phyloP scores from a whole-genome alignment of 139 green algal species.

The Micractinium sp. region DNA sequence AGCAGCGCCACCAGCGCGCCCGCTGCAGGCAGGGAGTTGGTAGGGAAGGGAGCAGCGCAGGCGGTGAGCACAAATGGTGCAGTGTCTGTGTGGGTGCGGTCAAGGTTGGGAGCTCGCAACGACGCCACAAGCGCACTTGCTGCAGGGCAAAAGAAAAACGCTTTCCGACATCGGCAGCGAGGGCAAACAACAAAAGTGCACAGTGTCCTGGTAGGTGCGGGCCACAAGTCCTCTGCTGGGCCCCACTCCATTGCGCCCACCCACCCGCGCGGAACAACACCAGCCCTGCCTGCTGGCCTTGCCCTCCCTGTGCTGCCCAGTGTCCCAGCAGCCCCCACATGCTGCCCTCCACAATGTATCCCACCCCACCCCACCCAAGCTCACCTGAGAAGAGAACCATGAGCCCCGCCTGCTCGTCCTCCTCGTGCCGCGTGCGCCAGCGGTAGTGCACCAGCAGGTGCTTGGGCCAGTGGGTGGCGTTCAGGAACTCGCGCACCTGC shows the following conservation, averaged over 20 bases:
- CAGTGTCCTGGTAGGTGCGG: too few relatives aligned
- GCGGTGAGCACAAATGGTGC: background rate
- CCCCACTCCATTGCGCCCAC: too few relatives aligned
- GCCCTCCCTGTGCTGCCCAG: background rate
- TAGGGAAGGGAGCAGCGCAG: background rate
- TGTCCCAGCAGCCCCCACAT: background rate
- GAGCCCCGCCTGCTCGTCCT: conserved; percentile 64
- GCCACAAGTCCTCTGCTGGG: too few relatives aligned
- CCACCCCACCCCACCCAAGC: background rate
- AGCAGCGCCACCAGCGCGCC: conserved; percentile 23
- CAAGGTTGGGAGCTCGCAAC: too few relatives aligned
- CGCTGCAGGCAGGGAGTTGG: background rate
- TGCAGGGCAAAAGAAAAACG: too few relatives aligned
- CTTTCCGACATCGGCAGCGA: too few relatives aligned
- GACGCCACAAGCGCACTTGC: too few relatives aligned
- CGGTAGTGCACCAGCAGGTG: conserved; percentile 74
- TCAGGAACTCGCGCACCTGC: conserved; percentile 65
- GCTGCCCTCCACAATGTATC: background rate
- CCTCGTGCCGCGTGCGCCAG: conserved; percentile 59
- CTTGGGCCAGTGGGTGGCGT: conserved; percentile 79
- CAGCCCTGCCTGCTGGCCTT: too few relatives aligned
- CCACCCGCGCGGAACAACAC: too few relatives aligned
- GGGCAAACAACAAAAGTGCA: too few relatives aligned
- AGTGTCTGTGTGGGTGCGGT: too few relatives aligned
- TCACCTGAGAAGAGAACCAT: conserved; percentile 58